These are phyloP conservation scores for Hortiboletus campestris DNA, from an alignment of 768 basidiomycete genomes.

Conservation along the genomic window DNA sequence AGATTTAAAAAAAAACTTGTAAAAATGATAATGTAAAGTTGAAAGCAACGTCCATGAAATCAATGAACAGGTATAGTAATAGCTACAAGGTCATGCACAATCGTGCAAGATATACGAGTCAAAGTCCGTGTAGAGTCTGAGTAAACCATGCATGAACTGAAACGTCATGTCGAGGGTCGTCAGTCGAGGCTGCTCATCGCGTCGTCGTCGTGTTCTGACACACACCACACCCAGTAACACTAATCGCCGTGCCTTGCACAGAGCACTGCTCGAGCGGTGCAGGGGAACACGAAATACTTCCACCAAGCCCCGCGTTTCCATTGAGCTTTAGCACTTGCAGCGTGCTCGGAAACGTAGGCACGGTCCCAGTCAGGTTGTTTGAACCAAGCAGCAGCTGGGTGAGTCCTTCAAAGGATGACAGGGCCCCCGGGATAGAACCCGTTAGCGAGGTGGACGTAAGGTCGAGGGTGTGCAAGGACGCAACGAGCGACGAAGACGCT, in stretches of 20 bases:
- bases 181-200: background rate
- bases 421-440: conserved; percentile 33
- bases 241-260: conserved; percentile 22
- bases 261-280: conserved; percentile 18
- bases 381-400: conserved; percentile 38
- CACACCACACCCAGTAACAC: conserved; percentile 21
- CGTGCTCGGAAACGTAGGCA: conserved; percentile 37
- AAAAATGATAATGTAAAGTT: background rate
- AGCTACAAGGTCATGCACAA: conserved; percentile 12
- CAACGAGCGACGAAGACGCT: conserved; percentile 31
- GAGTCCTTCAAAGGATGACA: conserved; percentile 36
- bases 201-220: conserved; percentile 19
- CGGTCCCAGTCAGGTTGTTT: conserved; percentile 36
- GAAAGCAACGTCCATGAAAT: background rate
- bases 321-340: conserved; percentile 35
- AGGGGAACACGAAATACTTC: conserved; percentile 20
- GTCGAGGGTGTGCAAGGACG: conserved; percentile 38
- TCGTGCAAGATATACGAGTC: background rate
- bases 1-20: background rate
- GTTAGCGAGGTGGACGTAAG: conserved; percentile 41
- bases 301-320: conserved; percentile 38
- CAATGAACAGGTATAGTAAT: conserved; percentile 4
- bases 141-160: background rate
- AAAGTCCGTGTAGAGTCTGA: conserved; percentile 10
- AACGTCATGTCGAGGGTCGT: conserved; percentile 3